Evolutionary conservation across 2,329 filamentous ascomycete genomes (phyloP), one percentile per base, ranked within the genome.

Genomic region (Botryotinia globosa): DNA sequence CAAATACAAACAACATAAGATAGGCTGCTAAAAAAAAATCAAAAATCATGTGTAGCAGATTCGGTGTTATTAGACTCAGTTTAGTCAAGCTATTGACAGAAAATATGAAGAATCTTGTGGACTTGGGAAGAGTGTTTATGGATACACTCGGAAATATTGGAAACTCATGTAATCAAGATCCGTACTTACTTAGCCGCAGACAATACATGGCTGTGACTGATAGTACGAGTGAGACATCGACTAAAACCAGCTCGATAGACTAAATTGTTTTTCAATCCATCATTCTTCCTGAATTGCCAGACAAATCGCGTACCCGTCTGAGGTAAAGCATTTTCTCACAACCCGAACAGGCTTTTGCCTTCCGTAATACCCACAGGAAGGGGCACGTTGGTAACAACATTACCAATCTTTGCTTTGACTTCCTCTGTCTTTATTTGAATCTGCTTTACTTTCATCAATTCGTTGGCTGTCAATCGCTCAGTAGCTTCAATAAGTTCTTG

Each of bases 341-440:
- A 34, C 6, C 77, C 76, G 71, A 79, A 80, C 22, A 79, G 70
- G 12, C 76, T 73, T 45, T 72, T 77, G 1, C 71, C 71, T 56
- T 77, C 76, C 3, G 61, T 29, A 18, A 73, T 58, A 25, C 75
- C 75, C 29, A 66, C 72, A 9, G 76, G 77, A 70, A 89, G 77
- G 37, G 81, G 75, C 8, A 90, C 79, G 72, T 85, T 84, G 14
- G 84, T 87, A 29, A 94, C 87, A 25, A 85, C 82, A 78, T 94
- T 94, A 9, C 92, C 92, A 78, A 94, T 89, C 83, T 94, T 94
- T 48, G 85, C 87, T 82, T 94, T 94, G 75, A 95, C 82, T 14
- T 86, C 87, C 12, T 85, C 82, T 65, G 93, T 88, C 1, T 75
- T 81, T 58, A 94, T 83, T 4, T 79, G 78, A 76, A 90, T 85